phyloP scores from a whole-genome alignment of 352 stramenopile genomes.

The Phytophthora pini region DNA sequence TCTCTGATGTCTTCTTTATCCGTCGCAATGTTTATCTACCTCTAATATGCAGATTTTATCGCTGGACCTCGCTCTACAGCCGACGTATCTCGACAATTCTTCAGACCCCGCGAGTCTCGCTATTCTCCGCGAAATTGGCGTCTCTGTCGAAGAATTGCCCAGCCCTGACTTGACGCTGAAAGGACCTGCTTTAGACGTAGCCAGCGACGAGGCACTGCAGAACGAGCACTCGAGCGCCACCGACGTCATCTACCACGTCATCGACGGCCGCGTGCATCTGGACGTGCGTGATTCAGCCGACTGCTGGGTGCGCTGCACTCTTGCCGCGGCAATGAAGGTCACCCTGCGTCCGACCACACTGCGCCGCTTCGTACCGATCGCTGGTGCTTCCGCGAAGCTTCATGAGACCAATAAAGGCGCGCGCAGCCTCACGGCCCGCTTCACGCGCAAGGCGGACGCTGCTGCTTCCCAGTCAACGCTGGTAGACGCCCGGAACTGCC shows the following conservation, averaged over 20 bases:
- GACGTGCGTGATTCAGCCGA: constrained; percentile 77
- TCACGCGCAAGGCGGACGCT: constrained; percentile 47
- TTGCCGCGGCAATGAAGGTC: constrained; percentile 48
- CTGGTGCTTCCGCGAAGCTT: constrained; percentile 25
- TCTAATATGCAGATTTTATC: constrained; percentile 14
- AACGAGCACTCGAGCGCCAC: constrained; percentile 57
- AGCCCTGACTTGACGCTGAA: not conserved
- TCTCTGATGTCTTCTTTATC: constrained; percentile 14
- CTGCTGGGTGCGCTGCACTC: constrained; percentile 65
- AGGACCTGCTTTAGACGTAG: constrained; percentile 21
- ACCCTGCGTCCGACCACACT: constrained; percentile 34
- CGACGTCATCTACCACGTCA: constrained; percentile 46
- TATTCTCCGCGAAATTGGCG: constrained; percentile 61
- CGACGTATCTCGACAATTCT: constrained; percentile 69
- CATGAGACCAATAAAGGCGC: constrained; percentile 10
- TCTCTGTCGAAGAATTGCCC: constrained; percentile 28
- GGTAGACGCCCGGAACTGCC: constrained; percentile 45
- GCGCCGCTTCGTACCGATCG: constrained; percentile 54
- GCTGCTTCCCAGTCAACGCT: constrained; percentile 42
- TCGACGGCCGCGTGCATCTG: constrained; percentile 51
- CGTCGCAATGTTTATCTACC: not conserved
- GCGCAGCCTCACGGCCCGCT: constrained; percentile 41
- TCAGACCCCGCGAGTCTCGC: constrained; percentile 65
- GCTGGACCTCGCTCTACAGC: constrained; percentile 50
- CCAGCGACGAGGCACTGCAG: constrained; percentile 30